These are phyloP conservation scores for Pichia scutulata DNA, from an alignment of 805 yeast species.

Conservation along the genomic window DNA sequence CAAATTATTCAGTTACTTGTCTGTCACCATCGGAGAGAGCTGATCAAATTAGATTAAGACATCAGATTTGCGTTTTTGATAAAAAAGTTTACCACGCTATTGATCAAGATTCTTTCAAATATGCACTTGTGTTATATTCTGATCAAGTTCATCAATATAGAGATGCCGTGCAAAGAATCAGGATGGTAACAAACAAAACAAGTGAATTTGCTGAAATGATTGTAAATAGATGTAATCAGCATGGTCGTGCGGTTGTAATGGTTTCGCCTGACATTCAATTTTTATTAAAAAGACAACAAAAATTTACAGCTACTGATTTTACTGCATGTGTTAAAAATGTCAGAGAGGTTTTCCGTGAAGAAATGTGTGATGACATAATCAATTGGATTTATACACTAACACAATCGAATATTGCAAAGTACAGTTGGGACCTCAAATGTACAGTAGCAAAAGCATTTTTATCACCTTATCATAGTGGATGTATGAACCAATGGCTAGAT, in stretches of 20 bases:
- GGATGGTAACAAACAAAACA: slow-evolving; percentile 55
- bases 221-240: slow-evolving; percentile 49
- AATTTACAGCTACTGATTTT: slow-evolving; percentile 55
- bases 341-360: slow-evolving; percentile 70
- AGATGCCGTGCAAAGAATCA: slow-evolving; percentile 64
- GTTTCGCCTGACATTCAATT: slow-evolving; percentile 44
- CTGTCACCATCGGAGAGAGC: slow-evolving; percentile 19
- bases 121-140: slow-evolving; percentile 58
- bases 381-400: slow-evolving; percentile 58
- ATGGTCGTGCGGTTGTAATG: slow-evolving; percentile 66
- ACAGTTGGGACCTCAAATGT: slow-evolving; percentile 39
- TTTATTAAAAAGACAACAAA: slow-evolving; percentile 46
- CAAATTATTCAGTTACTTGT: slow-evolving; percentile 41
- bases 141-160: slow-evolving; percentile 70
- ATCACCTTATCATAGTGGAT: slow-evolving; percentile 54
- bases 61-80: slow-evolving; percentile 20
- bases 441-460: slow-evolving; percentile 52
- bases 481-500: slow-evolving; percentile 14
- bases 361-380: slow-evolving; percentile 66
- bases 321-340: slow-evolving; percentile 58
- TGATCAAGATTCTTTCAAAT: slow-evolving; percentile 41
- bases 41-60: slow-evolving; percentile 20
- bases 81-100: slow-evolving; percentile 37
- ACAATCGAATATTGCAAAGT: slow-evolving; percentile 44
- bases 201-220: slow-evolving; percentile 66